Percentiles rank a stretch among this genome's conserved stretches.
phyloP scores from a whole-genome alignment of 1,139 yeast genomes.

The Candida tetrigidarum region DNA sequence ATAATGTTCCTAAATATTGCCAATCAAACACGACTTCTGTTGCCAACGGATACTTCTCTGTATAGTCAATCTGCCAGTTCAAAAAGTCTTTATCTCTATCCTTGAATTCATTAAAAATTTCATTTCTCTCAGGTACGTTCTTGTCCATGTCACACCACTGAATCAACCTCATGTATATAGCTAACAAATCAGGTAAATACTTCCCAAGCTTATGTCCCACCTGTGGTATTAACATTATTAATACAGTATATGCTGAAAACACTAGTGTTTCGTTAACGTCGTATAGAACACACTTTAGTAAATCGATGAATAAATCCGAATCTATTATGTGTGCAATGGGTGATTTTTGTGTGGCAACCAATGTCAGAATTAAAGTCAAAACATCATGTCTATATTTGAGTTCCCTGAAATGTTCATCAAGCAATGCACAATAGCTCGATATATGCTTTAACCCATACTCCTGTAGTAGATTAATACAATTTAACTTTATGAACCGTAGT shows the following conservation, averaged over 20 bases:
- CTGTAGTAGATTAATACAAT: conserved; percentile 42
- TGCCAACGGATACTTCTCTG: conserved; percentile 13
- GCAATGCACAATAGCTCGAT: conserved; percentile 31
- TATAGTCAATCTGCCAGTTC: conserved; percentile 22
- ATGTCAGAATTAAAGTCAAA: conserved; percentile 35
- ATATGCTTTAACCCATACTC: conserved; percentile 44
- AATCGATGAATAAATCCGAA: conserved; percentile 42
- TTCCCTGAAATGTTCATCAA: conserved; percentile 35
- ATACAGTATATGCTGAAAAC: conserved; percentile 42
- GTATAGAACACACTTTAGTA: conserved; percentile 45
- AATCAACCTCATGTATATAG: conserved; percentile 47
- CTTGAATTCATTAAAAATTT: conserved; percentile 14
- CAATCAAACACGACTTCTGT: conserved; percentile 23
- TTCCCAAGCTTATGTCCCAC: conserved; percentile 38
- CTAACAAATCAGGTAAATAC: conserved; percentile 47
- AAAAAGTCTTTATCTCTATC: conserved; percentile 5
- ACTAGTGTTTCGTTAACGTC: conserved; percentile 51
- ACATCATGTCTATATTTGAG: conserved; percentile 37
- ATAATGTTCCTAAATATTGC: conserved; percentile 38
- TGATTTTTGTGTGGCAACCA: conserved; percentile 33
- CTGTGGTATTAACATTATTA: conserved; percentile 62
- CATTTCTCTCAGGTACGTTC: conserved; percentile 17
- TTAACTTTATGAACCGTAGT: conserved; percentile 48
- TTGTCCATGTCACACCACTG: conserved; percentile 31
- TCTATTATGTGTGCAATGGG: conserved; percentile 36